Evolutionary conservation across 2,329 filamentous ascomycete genomes (phyloP), one percentile per base, ranked within the genome.

Genomic region (Arthrobotrys sinensis): DNA sequence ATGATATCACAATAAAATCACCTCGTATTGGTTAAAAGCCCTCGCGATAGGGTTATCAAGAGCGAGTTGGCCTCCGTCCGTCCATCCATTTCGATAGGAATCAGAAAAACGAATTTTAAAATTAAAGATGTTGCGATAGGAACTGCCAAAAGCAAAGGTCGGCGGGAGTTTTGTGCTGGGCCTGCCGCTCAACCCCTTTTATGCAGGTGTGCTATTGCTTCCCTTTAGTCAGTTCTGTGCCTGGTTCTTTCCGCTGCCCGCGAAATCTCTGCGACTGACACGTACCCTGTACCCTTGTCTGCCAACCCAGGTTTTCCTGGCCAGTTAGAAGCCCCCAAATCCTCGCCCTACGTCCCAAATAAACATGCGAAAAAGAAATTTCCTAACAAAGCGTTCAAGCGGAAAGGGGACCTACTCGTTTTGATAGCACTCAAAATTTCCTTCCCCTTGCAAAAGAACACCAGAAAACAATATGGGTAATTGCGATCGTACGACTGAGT

Each of bases 41-140:
- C 55, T 60, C 12, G 36, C 34, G 55, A 60, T 60, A 60, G 55
- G 53, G 68, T 72, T 72, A 72, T 72, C 67, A 38, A 16, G 34
- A 46, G 24, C 34, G 34, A 60, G 38, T 64, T 50, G 38, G 28
- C 16, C 24, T 66, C 43, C 24, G 24, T 52, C 64, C 34, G 28
- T 46, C 64, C 48, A 43, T 46, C 48, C 45, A 36, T 40, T 21
- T 60, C 55, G 55, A 60, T 60, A 60, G 67, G 75, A 55, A 68
- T 57, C 75, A 71, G 62, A 78, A 78, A 78, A 78, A 78, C 75
- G 75, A 78, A 78, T 78, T 78, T 78, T 78, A 78, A 78, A 72
- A 78, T 78, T 78, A 78, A 66, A 67, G 67, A 60, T 62, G 62
- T 78, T 77, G 73, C 73, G 75, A 78, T 78, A 72, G 62, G 67